Conservation (phyloP, 352 stramenopile species). For the Phytophthora cryptogea region DNA sequence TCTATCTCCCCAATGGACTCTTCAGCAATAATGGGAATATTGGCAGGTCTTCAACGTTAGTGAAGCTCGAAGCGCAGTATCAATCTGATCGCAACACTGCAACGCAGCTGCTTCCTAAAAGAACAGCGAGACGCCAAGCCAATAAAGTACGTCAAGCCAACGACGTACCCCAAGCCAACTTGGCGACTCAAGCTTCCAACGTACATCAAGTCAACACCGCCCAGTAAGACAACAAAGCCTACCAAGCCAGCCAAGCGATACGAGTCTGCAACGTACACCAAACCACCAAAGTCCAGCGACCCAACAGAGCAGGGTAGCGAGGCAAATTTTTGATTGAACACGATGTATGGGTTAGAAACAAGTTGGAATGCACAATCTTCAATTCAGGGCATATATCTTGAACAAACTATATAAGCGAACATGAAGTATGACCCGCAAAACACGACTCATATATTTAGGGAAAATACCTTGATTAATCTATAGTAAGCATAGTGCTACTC, state of each 20-base stretch:
- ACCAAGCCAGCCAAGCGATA: background rate
- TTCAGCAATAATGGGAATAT: slow-evolving; percentile 10
- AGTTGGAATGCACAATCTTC: too few species aligned
- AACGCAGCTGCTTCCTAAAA: background rate
- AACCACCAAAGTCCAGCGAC: too few species aligned
- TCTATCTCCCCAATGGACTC: background rate
- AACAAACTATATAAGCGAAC: too few species aligned
- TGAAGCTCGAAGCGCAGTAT: background rate
- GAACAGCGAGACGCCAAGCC: background rate
- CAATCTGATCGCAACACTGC: background rate
- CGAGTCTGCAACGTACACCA: background rate
- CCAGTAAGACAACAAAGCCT: background rate
- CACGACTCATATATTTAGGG: too few species aligned
- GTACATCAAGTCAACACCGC: background rate
- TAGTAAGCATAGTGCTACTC: too few species aligned
- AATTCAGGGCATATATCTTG: too few species aligned
- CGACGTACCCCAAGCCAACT: too few species aligned
- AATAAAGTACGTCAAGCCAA: background rate
- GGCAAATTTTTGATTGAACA: too few species aligned
- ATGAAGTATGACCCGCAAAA: too few species aligned
- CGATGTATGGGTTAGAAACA: too few species aligned
- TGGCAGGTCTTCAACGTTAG: background rate
- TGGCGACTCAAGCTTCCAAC: too few species aligned
- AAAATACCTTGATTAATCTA: too few species aligned
- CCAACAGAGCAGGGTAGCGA: background rate